Conservation (phyloP, 192 early-diverging fungal genomes). For the Linnemannia elongata region DNA sequence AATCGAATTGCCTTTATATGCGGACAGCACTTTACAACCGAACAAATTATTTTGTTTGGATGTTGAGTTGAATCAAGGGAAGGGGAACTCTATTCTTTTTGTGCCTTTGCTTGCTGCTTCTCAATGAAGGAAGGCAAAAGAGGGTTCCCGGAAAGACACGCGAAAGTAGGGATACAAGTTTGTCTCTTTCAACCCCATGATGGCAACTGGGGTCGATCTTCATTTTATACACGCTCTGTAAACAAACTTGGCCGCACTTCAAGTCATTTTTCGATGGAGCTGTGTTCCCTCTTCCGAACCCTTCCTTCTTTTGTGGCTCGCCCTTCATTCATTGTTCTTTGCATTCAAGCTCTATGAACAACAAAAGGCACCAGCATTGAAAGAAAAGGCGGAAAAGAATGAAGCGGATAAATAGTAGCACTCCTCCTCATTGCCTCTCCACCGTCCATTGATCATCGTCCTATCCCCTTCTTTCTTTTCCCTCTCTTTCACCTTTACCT, state of each 20-base stretch:
- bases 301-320: not conserved
- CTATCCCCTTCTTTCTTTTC: not conserved
- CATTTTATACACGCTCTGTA: too few species aligned
- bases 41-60: not conserved
- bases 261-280: not conserved
- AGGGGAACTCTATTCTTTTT: not conserved
- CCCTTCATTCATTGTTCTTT: not conserved
- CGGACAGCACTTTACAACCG: not conserved
- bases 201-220: not conserved
- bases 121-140: not conserved
- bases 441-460: not conserved
- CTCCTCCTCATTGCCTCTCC: not conserved
- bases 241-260: not conserved
- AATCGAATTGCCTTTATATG: constrained; percentile 17
- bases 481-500: not conserved
- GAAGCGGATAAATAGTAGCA: not conserved
- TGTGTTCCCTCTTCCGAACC: not conserved
- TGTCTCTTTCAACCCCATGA: not conserved
- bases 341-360: not conserved
- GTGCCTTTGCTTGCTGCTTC: not conserved
- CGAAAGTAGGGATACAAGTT: not conserved
- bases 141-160: constrained; percentile 8
- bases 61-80: not conserved
- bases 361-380: too few species aligned
- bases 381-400: not conserved